Conservation (phyloP, 2,329 filamentous ascomycete genomes). For the Curvularia sp. region DNA sequence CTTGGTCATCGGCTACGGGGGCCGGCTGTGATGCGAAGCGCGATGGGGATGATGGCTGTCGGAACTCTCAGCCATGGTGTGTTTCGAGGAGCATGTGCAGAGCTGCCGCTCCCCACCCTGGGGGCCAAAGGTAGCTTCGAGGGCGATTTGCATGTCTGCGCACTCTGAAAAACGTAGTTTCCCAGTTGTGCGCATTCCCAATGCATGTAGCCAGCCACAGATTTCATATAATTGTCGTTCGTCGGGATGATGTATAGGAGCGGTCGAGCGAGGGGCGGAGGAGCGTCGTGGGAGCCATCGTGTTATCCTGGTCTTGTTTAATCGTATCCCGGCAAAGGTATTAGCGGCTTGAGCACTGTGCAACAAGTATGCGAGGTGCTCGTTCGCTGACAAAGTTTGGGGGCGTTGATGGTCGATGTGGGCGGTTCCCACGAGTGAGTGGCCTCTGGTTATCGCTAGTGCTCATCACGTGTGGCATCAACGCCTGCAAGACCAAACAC, state of each 20-base stretch:
- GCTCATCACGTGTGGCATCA: constrained; percentile 24
- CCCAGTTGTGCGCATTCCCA: not conserved
- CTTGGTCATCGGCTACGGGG: not conserved
- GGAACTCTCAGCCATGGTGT: not conserved
- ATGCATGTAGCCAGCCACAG: not conserved
- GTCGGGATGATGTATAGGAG: constrained; percentile 15
- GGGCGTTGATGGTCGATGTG: constrained; percentile 21
- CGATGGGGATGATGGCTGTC: constrained; percentile 1
- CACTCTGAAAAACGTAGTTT: not conserved
- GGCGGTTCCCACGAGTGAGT: constrained; percentile 18
- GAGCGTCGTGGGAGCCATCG: constrained; percentile 17
- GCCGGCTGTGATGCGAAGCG: not conserved
- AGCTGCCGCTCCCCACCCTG: constrained; percentile 1
- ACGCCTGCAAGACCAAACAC: constrained; percentile 13
- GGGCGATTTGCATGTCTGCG: not conserved
- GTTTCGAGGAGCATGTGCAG: constrained; percentile 1
- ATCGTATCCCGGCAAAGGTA: not conserved
- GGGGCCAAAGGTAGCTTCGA: not conserved
- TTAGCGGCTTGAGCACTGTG: not conserved
- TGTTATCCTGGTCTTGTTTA: constrained; percentile 1
- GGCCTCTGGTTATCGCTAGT: constrained; percentile 27
- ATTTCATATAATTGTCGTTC: constrained; percentile 7
- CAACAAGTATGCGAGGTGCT: not conserved
- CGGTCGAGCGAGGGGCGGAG: constrained; percentile 31
- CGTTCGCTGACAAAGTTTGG: constrained; percentile 4